Conservation (phyloP, 148 eudicot genomes). For the Dianthus caryophyllus region DNA sequence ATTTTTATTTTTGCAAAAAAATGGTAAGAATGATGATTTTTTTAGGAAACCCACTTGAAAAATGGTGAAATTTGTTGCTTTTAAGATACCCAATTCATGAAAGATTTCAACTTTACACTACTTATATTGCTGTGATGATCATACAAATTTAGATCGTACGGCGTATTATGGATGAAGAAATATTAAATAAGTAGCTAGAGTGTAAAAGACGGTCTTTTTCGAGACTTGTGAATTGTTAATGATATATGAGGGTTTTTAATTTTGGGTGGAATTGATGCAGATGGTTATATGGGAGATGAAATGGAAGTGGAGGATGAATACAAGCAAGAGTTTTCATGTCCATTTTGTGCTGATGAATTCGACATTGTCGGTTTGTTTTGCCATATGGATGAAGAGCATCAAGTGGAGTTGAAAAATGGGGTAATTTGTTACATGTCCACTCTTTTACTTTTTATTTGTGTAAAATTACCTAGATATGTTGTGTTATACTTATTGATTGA, state of each 20-base stretch:
- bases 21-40: conserved; percentile 1
- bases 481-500: neutral
- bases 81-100: neutral
- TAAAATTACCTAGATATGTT: neutral
- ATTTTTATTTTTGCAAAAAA: neutral
- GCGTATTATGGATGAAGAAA: too few species aligned
- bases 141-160: too few species aligned
- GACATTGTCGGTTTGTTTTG: conserved; percentile 90
- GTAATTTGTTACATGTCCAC: conserved; percentile 35
- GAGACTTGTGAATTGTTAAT: neutral
- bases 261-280: conserved; percentile 37
- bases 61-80: conserved; percentile 9
- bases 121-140: neutral
- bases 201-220: too few species aligned
- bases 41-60: neutral
- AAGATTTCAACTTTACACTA: neutral
- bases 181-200: too few species aligned
- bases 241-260: neutral
- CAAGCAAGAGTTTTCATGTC: conserved; percentile 78
- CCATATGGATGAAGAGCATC: conserved; percentile 88
- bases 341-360: conserved; percentile 85
- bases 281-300: conserved; percentile 53
- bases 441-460: neutral
- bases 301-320: conserved; percentile 57
- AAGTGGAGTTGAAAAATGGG: conserved; percentile 78